Percentiles rank a stretch among this genome's conserved stretches.
Conservation (phyloP, 768 basidiomycete species). For the Mycena galericulata region DNA sequence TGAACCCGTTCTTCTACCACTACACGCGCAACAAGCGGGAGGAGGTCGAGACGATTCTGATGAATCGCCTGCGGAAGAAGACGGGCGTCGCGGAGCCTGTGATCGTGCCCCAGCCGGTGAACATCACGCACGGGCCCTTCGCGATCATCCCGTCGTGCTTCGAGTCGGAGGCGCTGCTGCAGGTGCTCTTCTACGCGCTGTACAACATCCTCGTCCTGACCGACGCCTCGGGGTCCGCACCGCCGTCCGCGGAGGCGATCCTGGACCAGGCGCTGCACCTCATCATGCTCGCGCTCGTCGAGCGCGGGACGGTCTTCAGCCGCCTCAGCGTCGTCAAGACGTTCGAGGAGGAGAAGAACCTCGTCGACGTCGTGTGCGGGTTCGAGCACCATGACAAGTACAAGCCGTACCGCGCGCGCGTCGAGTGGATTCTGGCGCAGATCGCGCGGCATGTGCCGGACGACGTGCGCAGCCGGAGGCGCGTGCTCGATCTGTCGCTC, state of each 20-base stretch:
- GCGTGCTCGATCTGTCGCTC: conserved; percentile 50
- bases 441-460: conserved; percentile 68
- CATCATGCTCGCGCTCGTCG: conserved; percentile 85
- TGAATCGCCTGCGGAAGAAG: conserved; percentile 74
- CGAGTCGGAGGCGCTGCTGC: conserved; percentile 77
- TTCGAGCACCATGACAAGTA: conserved; percentile 85
- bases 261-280: conserved; percentile 91
- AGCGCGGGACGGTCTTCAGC: conserved; percentile 73
- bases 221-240: conserved; percentile 67
- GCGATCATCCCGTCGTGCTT: conserved; percentile 70
- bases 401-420: conserved; percentile 76
- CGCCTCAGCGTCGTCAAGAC: conserved; percentile 62
- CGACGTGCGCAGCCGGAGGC: conserved; percentile 65
- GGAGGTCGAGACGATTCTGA: conserved; percentile 85
- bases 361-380: conserved; percentile 79
- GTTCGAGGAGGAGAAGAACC: conserved; percentile 70
- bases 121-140: conserved; percentile 78
- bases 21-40: conserved; percentile 95
- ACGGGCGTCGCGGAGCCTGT: conserved; percentile 74
- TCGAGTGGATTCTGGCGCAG: conserved; percentile 79
- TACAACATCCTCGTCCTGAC: conserved; percentile 80
- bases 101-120: conserved; percentile 78
- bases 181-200: conserved; percentile 86
- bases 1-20: conserved; percentile 96
- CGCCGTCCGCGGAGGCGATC: conserved; percentile 88